These are phyloP conservation scores for Pseudohalonectria lignicola DNA, from an alignment of 2,329 filamentous ascomycete genomes.

Conservation along the genomic window DNA sequence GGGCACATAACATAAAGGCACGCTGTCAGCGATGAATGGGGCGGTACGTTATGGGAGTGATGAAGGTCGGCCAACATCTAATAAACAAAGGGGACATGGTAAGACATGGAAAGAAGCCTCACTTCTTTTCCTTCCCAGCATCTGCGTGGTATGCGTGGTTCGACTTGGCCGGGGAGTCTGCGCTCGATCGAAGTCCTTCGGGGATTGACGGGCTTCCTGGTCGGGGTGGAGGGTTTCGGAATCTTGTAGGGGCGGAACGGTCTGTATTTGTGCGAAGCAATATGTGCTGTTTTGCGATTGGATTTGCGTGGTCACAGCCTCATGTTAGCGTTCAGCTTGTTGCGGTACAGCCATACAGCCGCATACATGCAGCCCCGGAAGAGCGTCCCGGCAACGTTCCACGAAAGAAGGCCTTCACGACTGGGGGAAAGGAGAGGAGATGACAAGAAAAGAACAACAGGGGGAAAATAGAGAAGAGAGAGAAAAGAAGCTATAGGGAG, in stretches of 20 bases:
- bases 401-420: no score
- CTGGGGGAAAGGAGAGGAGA: no score
- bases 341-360: no score
- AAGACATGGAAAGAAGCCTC: slow-evolving; percentile 16
- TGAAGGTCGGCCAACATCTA: neutral
- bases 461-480: no score
- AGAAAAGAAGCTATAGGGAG: no score
- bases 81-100: neutral
- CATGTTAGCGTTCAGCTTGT: neutral
- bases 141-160: no score
- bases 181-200: neutral
- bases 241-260: slow-evolving; percentile 30
- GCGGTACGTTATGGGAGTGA: neutral
- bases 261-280: slow-evolving; percentile 57
- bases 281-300: slow-evolving; percentile 36
- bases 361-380: no score
- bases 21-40: no score
- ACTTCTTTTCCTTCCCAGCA: slow-evolving; percentile 54
- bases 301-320: neutral
- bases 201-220: slow-evolving; percentile 34
- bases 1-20: no score
- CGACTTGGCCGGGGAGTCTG: slow-evolving; percentile 2
- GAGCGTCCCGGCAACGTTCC: no score
- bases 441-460: no score
- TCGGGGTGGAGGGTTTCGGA: slow-evolving; percentile 15